Evolutionary conservation across 2,329 filamentous ascomycete species (phyloP), one percentile per base, ranked within the genome.

Genomic region (Pseudocercospora macadamiae): DNA sequence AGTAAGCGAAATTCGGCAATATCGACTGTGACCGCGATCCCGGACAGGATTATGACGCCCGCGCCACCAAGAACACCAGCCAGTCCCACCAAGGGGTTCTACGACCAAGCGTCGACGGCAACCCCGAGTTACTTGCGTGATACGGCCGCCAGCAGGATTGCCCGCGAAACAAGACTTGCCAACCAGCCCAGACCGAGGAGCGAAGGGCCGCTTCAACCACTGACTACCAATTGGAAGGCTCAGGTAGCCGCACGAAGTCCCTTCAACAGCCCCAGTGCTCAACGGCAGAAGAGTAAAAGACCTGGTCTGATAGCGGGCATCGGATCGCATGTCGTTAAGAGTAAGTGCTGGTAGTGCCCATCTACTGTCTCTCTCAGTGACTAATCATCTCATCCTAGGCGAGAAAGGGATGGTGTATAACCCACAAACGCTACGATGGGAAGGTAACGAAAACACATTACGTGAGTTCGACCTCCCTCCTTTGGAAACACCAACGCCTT

Each of bases 401-500:
- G 84, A 96, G 61, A 95, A 96, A 75, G 95, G 93, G 64, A 99
- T 99, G 95, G 88, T 86, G 55, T 99, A 96, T 74, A 97, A 99
- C 70, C 91, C 95, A 5, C 80, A 83, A 25, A 89, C 90, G 7
- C 95, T 88, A 70, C 84, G 87, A 51, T 99, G 95, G 95, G 95
- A 99, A 80, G 95, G 95, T 53, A 99, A 99, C 69, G 95, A 99
- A 73, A 93, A 91, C 68, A 89, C 83, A 30, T 79, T 96, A 54
- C 83, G 84, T 63, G 85, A 86, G 3, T 99, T 99, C 75, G 92
- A 96, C 54, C 74, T 74, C 25, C 68, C 71, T 55, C 67, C 68
- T 6, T 59, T 67, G 39, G 66, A 66, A 72, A 78, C 58, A 72
- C 75, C 61, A 70, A 73, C 66, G 37, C 55, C 70, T 71, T 61